Evolutionary conservation across 345 rosid species (phyloP).

Genomic region (Eucalyptus lansdowneana): DNA sequence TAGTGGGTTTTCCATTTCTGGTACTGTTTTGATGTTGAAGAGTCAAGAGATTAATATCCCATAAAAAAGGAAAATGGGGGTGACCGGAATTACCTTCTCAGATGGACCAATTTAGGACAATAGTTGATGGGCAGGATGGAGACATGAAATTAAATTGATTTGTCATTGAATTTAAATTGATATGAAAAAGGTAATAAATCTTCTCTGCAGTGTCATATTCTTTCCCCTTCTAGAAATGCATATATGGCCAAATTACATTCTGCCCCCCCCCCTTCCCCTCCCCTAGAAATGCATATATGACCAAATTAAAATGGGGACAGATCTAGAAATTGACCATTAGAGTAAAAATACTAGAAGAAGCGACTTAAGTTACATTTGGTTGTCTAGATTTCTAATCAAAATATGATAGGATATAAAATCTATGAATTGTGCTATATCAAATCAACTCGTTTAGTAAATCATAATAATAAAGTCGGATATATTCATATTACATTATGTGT

Average conservation of each 20-base stretch:
- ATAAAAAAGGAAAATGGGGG: neutral
- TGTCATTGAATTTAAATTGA: neutral
- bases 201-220: neutral
- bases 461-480: too few relatives aligned
- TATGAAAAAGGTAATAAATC: neutral
- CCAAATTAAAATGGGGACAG: neutral
- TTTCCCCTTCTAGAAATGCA: neutral
- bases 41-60: neutral
- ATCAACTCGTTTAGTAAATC: too few relatives aligned
- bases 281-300: neutral
- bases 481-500: too few relatives aligned
- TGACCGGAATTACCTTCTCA: neutral
- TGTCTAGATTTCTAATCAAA: too few relatives aligned
- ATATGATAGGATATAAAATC: too few relatives aligned
- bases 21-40: neutral
- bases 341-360: neutral
- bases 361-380: too few relatives aligned
- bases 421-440: too few relatives aligned
- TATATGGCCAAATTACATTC: neutral
- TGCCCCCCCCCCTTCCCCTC: fast-evolving
- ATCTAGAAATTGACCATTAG: neutral
- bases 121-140: neutral
- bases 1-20: neutral
- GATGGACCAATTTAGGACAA: neutral
- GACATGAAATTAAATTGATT: neutral